phyloP scores from a whole-genome alignment of 345 rosid genomes.

The Gossypium ekmanianum region DNA sequence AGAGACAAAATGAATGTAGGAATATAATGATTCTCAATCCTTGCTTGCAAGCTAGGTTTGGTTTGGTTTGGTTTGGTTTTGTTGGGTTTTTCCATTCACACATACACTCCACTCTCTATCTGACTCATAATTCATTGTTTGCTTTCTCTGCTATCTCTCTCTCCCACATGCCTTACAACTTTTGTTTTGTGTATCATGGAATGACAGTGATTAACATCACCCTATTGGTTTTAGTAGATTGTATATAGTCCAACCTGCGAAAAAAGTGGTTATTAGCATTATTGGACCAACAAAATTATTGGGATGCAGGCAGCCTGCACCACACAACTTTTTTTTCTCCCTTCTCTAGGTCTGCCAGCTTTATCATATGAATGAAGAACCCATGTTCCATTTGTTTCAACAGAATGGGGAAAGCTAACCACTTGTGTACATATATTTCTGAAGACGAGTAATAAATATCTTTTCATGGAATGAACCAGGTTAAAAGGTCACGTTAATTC shows the following conservation, averaged over 20 bases:
- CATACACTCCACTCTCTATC: constrained; percentile 10
- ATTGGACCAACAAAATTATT: constrained; percentile 18
- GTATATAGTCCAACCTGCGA: constrained; percentile 3
- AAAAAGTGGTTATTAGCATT: constrained; percentile 2
- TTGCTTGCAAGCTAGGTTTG: constrained; percentile 42
- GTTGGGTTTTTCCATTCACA: not conserved
- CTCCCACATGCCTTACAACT: constrained; percentile 46
- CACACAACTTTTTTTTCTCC: not conserved
- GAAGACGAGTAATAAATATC: too few species aligned
- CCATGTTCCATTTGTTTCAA: not conserved
- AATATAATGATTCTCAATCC: constrained; percentile 28
- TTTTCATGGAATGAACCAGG: too few species aligned
- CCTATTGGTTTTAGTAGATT: constrained; percentile 16
- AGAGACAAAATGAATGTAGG: constrained; percentile 33
- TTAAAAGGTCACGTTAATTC: too few species aligned
- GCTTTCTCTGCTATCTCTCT: constrained; percentile 20
- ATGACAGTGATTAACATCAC: constrained; percentile 20
- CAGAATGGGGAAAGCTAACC: not conserved
- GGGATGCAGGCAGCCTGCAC: constrained; percentile 27
- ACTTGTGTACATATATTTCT: too few species aligned
- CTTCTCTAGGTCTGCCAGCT: constrained; percentile 9
- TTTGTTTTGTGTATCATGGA: constrained; percentile 14
- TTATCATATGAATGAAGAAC: not conserved
- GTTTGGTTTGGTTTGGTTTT: too few species aligned
- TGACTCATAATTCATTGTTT: constrained; percentile 15